phyloP scores from a whole-genome alignment of 2,329 filamentous ascomycete genomes.

The Pseudopithomyces maydicus region DNA sequence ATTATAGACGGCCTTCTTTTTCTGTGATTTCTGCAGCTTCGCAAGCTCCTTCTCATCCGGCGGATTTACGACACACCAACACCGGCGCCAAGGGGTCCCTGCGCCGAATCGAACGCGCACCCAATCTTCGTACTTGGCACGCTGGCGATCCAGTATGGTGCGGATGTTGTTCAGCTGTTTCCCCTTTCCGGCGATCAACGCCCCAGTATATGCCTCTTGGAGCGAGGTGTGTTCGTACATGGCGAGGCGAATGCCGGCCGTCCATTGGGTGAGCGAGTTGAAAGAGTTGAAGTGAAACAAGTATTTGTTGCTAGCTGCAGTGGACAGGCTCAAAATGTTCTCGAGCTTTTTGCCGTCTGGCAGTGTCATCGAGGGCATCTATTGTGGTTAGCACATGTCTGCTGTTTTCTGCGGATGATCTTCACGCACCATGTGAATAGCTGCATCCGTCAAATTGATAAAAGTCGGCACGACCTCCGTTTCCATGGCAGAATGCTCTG shows the following conservation, averaged over 20 bases:
- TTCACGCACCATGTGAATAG: constrained; percentile 88
- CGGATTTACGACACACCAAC: constrained; percentile 93
- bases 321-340: constrained; percentile 94
- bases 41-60: constrained; percentile 91
- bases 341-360: constrained; percentile 83
- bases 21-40: constrained; percentile 80
- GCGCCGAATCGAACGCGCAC: constrained; percentile 93
- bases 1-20: constrained; percentile 85
- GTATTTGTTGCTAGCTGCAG: constrained; percentile 93
- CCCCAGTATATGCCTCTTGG: constrained; percentile 96
- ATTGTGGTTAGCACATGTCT: constrained; percentile 20
- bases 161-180: constrained; percentile 88
- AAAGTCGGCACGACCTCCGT: constrained; percentile 88
- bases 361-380: constrained; percentile 78
- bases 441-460: constrained; percentile 95
- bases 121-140: constrained; percentile 85
- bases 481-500: constrained; percentile 58
- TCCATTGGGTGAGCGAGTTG: constrained; percentile 94
- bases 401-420: neutral
- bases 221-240: constrained; percentile 94
- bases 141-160: constrained; percentile 81
- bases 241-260: constrained; percentile 86
- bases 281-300: constrained; percentile 95
- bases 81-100: constrained; percentile 92
- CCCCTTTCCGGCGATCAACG: constrained; percentile 92